Conservation (phyloP, 768 basidiomycete genomes). For the Tricholoma saponaceum region DNA sequence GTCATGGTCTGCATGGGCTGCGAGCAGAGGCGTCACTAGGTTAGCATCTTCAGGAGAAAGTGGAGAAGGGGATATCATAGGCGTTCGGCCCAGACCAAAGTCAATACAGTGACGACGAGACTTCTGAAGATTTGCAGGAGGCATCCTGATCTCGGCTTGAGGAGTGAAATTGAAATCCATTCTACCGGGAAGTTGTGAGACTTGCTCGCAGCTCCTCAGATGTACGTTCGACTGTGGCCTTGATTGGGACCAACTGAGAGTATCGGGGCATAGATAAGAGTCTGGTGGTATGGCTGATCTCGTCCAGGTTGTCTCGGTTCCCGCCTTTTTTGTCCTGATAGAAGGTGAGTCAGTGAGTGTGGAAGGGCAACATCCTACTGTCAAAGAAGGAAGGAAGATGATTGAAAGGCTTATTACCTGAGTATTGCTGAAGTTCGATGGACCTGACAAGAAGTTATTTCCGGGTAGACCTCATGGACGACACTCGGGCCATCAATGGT, state of each 20-base stretch:
- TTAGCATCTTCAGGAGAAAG: constrained; percentile 12
- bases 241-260: neutral
- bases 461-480: neutral
- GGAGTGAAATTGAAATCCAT: neutral
- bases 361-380: too few species aligned
- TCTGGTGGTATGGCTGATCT: neutral
- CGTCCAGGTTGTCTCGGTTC: neutral
- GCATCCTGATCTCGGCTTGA: constrained; percentile 8
- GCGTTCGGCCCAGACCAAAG: constrained; percentile 22
- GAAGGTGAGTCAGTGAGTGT: neutral
- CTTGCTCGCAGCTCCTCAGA: neutral
- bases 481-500: neutral
- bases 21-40: constrained; percentile 24
- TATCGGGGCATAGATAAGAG: neutral
- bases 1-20: constrained; percentile 25
- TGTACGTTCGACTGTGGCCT: neutral
- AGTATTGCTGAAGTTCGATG: neutral
- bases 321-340: neutral
- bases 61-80: constrained; percentile 7
- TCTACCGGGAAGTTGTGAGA: neutral
- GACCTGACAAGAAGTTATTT: neutral
- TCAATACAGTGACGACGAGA: constrained; percentile 27
- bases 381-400: too few species aligned
- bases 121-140: constrained; percentile 25
- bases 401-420: too few species aligned